phyloP scores from a whole-genome alignment of 768 basidiomycete genomes.

The Leccinellum luteum region DNA sequence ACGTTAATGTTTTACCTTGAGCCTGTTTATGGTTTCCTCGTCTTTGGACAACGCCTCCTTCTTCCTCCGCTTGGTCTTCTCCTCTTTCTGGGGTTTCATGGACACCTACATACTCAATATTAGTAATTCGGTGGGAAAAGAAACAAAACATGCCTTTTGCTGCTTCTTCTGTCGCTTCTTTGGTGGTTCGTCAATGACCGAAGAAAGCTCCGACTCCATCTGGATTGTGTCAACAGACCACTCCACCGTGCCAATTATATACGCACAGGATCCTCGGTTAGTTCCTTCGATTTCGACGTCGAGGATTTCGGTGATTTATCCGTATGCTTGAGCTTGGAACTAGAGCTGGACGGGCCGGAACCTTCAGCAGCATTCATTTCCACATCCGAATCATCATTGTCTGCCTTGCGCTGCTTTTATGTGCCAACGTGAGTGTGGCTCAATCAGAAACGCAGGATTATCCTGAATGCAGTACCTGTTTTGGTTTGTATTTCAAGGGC shows the following conservation, averaged over 20 bases:
- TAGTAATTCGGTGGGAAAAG: background rate
- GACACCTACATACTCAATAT: constrained; percentile 14
- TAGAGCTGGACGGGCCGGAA: constrained; percentile 14
- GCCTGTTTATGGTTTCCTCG: constrained; percentile 69
- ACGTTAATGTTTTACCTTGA: constrained; percentile 52
- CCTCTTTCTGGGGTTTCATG: constrained; percentile 21
- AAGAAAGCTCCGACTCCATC: constrained; percentile 52
- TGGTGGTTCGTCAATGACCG: constrained; percentile 54
- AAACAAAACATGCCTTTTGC: constrained; percentile 29
- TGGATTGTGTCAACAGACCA: constrained; percentile 4
- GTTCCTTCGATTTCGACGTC: constrained; percentile 6
- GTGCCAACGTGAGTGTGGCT: background rate
- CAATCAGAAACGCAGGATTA: background rate
- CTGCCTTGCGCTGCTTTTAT: background rate
- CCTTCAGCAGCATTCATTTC: constrained; percentile 4
- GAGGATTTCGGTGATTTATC: constrained; percentile 4
- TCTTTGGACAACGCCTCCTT: constrained; percentile 48
- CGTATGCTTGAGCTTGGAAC: background rate
- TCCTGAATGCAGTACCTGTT: constrained; percentile 7
- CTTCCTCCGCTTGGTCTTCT: constrained; percentile 31
- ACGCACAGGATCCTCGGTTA: constrained; percentile 21
- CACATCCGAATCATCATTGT: constrained; percentile 8
- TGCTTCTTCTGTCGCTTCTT: constrained; percentile 46
- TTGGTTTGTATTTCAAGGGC: constrained; percentile 11
- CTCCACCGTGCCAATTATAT: background rate